These are phyloP conservation scores for Hippophae rhamnoides DNA, from an alignment of 306 rosid genomes.

Conservation along the genomic window DNA sequence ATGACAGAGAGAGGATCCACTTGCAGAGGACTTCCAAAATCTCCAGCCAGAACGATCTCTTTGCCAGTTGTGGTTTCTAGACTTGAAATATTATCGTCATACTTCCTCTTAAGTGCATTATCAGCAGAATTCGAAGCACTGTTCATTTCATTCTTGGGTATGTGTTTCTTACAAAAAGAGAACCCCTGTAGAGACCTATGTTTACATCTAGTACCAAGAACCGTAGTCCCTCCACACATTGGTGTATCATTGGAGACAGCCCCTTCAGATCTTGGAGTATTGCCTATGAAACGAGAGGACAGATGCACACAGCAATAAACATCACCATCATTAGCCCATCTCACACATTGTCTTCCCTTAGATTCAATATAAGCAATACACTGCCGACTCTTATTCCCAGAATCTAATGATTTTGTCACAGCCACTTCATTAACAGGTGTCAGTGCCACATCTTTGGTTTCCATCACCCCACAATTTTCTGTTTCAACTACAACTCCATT, in stretches of 20 bases:
- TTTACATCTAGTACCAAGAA: slow-evolving; percentile 90
- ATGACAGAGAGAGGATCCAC: slow-evolving; percentile 42
- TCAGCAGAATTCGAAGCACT: slow-evolving; percentile 28
- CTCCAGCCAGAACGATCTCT: slow-evolving; percentile 42
- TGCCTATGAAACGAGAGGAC: slow-evolving; percentile 73
- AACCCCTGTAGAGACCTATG: slow-evolving; percentile 75
- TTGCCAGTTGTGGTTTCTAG: slow-evolving; percentile 36
- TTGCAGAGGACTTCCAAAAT: slow-evolving; percentile 47
- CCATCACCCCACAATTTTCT: slow-evolving; percentile 32
- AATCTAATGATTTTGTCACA: slow-evolving; percentile 31
- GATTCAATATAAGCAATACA: slow-evolving; percentile 86
- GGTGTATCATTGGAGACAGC: slow-evolving; percentile 54
- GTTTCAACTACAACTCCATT: slow-evolving; percentile 45
- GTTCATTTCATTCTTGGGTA: slow-evolving; percentile 50
- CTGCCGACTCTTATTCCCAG: slow-evolving; percentile 67
- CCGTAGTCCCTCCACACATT: slow-evolving; percentile 95
- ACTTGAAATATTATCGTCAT: slow-evolving; percentile 38
- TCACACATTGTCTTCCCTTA: slow-evolving; percentile 96
- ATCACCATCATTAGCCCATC: slow-evolving; percentile 99
- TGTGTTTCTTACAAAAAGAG: slow-evolving; percentile 85
- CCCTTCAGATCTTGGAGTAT: slow-evolving; percentile 49
- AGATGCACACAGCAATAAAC: slow-evolving; percentile 96
- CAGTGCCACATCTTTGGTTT: slow-evolving; percentile 39
- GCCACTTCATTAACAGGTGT: slow-evolving; percentile 46
- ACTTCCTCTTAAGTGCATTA: slow-evolving; percentile 52